These are phyloP conservation scores for Apiospora pterosperma DNA, from an alignment of 2,329 filamentous ascomycete genomes.

Conservation along the genomic window DNA sequence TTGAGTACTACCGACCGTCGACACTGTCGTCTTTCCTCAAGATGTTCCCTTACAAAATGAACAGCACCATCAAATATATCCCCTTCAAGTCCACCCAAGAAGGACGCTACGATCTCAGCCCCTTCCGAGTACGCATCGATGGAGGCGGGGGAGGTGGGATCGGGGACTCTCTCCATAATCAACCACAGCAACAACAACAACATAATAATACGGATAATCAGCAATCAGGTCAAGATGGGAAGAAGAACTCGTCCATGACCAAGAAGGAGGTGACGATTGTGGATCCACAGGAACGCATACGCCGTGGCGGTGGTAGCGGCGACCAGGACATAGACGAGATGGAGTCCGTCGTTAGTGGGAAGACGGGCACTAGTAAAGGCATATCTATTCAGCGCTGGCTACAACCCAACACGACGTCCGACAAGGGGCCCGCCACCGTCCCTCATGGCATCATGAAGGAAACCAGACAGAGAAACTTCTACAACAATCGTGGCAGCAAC, in stretches of 20 bases:
- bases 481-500: conserved; percentile 10
- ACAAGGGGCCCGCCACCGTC: conserved; percentile 23
- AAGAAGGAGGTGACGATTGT: conserved; percentile 70
- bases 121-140: conserved; percentile 76
- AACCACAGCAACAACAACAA: conserved; percentile 54
- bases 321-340: conserved; percentile 38
- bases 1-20: conserved; percentile 90
- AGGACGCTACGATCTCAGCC: conserved; percentile 78
- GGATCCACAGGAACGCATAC: conserved; percentile 44
- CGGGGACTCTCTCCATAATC: conserved; percentile 44
- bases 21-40: conserved; percentile 87
- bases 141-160: conserved; percentile 16
- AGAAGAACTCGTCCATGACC: neutral
- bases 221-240: conserved; percentile 10
- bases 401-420: conserved; percentile 38
- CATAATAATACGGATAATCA: neutral
- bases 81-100: conserved; percentile 70
- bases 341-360: conserved; percentile 36
- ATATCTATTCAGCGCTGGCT: conserved; percentile 62
- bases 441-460: conserved; percentile 59
- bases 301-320: conserved; percentile 25
- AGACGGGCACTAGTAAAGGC: conserved; percentile 36
- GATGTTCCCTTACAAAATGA: conserved; percentile 90
- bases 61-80: conserved; percentile 81
- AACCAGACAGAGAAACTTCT: conserved; percentile 14